Conservation (phyloP, 2,329 filamentous ascomycete species). For the Raffaelea arxii region DNA sequence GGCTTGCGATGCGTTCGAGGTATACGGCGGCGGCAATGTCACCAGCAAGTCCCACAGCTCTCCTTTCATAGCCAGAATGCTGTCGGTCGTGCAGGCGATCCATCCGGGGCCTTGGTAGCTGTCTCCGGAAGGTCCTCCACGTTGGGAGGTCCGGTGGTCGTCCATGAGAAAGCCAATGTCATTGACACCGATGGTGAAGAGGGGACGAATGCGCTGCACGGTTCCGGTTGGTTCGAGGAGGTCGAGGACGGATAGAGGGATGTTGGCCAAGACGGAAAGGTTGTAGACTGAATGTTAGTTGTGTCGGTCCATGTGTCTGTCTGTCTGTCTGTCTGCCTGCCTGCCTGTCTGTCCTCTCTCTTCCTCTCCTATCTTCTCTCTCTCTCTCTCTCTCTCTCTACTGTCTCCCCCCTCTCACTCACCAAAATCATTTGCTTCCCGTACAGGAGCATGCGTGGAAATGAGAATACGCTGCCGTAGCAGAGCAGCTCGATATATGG, state of each 20-base stretch:
- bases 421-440: slow-evolving; percentile 85
- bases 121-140: slow-evolving; percentile 16
- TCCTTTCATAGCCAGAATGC: slow-evolving; percentile 77
- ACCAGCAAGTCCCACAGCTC: slow-evolving; percentile 85
- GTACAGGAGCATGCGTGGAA: slow-evolving; percentile 76
- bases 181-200: slow-evolving; percentile 91
- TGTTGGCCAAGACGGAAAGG: slow-evolving; percentile 83
- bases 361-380: too few relatives aligned
- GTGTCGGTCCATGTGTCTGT: too few relatives aligned
- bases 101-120: slow-evolving; percentile 54
- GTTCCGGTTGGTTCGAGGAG: slow-evolving; percentile 50
- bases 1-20: slow-evolving; percentile 52
- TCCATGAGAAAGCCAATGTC: slow-evolving; percentile 73
- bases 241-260: slow-evolving; percentile 65
- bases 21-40: slow-evolving; percentile 53
- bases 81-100: slow-evolving; percentile 94
- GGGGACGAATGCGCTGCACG: slow-evolving; percentile 59
- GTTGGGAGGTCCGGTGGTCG: slow-evolving; percentile 40
- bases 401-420: too few relatives aligned
- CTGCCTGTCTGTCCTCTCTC: too few relatives aligned
- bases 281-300: slow-evolving; percentile 61
- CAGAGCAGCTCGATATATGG: slow-evolving; percentile 78
- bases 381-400: too few relatives aligned
- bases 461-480: slow-evolving; percentile 82
- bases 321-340: too few relatives aligned